Evolutionary conservation across 177 flowering plant genomes (phyloP).

Genomic region (Tripterygium wilfordii): DNA sequence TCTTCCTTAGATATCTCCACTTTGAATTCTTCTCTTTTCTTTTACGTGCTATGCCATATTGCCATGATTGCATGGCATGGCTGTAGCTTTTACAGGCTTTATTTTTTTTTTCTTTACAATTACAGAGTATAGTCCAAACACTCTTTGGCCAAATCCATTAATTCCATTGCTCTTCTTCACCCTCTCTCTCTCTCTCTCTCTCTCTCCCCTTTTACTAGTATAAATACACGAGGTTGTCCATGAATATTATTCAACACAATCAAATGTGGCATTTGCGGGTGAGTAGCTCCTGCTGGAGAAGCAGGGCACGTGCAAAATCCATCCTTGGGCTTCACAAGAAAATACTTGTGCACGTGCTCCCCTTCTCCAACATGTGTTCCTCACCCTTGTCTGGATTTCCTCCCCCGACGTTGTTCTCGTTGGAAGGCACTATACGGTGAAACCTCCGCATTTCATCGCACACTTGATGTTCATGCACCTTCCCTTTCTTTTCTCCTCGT

Average conservation of each 20-base stretch:
- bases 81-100: slow-evolving; percentile 3
- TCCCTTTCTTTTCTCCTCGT: too few relatives aligned
- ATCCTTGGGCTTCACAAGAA: neutral
- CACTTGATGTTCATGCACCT: too few relatives aligned
- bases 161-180: slow-evolving; percentile 7
- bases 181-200: slow-evolving; percentile 11
- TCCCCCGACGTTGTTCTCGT: too few relatives aligned
- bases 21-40: slow-evolving; percentile 12
- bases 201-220: slow-evolving; percentile 12
- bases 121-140: slow-evolving; percentile 8
- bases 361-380: slow-evolving; percentile 83
- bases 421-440: too few relatives aligned
- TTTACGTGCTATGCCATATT: too few relatives aligned
- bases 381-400: too few relatives aligned
- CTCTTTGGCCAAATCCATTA: slow-evolving; percentile 7
- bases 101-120: neutral
- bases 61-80: slow-evolving; percentile 20
- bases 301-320: slow-evolving; percentile 89
- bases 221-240: slow-evolving; percentile 22
- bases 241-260: neutral
- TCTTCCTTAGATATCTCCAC: slow-evolving; percentile 5
- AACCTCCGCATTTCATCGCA: too few relatives aligned
- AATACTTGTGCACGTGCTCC: slow-evolving; percentile 65
- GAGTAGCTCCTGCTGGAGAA: slow-evolving; percentile 79
- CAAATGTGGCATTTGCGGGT: slow-evolving; percentile 14